Evolutionary conservation across 1,284 basidiomycete genomes (phyloP).

Genomic region (Vanrija pseudolonga): DNA sequence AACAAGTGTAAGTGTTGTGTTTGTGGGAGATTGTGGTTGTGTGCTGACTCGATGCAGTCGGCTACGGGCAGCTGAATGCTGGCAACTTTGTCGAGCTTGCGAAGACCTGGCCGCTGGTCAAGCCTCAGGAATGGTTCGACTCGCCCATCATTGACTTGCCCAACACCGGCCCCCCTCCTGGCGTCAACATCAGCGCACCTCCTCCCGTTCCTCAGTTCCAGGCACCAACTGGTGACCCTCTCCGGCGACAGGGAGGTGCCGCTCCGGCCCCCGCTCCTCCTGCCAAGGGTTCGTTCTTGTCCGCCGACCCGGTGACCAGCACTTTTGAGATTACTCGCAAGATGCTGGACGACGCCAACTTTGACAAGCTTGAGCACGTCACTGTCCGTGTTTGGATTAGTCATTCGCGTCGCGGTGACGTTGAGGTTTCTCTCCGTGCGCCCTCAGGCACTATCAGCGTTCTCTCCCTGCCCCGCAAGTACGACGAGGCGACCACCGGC

Average conservation of each 20-base stretch:
- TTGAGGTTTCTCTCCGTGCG: constrained; percentile 83
- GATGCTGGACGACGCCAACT: constrained; percentile 69
- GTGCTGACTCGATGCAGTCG: constrained; percentile 52
- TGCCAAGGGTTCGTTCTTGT: constrained; percentile 54
- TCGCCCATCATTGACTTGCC: constrained; percentile 65
- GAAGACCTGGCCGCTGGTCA: constrained; percentile 78
- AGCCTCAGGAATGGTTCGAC: constrained; percentile 88
- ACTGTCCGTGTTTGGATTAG: constrained; percentile 90
- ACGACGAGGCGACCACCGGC: constrained; percentile 67
- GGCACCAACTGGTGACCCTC: no score
- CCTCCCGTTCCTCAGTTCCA: neutral
- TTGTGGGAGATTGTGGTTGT: neutral
- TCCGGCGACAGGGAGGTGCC: neutral
- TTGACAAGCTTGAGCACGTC: constrained; percentile 87
- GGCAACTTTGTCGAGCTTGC: constrained; percentile 78
- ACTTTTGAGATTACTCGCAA: constrained; percentile 67
- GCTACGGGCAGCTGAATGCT: constrained; percentile 86
- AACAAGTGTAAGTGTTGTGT: constrained; percentile 67
- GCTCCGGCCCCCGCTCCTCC: constrained; percentile 7
- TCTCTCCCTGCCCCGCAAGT: constrained; percentile 67
- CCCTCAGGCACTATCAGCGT: constrained; percentile 84
- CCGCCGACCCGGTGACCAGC: constrained; percentile 63
- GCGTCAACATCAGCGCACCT: neutral
- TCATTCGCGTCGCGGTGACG: constrained; percentile 81
- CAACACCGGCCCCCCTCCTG: constrained; percentile 13